Conservation (phyloP, 345 rosid species). For the Durio zibethinus region DNA sequence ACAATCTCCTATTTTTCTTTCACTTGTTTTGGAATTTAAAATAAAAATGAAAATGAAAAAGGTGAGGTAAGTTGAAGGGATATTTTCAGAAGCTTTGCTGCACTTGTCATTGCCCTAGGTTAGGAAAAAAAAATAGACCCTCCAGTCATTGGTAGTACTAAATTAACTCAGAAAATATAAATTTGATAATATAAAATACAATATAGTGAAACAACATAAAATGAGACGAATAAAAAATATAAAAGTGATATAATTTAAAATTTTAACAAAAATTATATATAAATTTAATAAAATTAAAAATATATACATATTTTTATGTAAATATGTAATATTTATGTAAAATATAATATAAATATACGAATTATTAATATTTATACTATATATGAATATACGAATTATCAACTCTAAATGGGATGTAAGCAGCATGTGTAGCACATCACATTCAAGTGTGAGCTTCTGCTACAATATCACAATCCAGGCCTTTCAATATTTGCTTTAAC, state of each 20-base stretch:
- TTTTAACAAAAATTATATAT: too few species aligned
- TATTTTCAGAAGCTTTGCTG: neutral
- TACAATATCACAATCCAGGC: neutral
- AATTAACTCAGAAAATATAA: too few species aligned
- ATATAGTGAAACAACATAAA: too few species aligned
- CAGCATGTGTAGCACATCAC: neutral
- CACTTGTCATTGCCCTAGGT: neutral
- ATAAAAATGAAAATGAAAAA: neutral
- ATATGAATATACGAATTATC: too few species aligned
- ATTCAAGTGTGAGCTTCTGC: neutral
- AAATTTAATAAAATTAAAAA: too few species aligned
- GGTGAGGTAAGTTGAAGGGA: neutral
- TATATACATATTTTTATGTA: too few species aligned
- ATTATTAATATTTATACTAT: too few species aligned
- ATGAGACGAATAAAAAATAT: too few species aligned
- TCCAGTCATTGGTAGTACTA: neutral
- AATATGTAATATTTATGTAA: too few species aligned
- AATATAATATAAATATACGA: too few species aligned
- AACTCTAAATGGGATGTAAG: neutral
- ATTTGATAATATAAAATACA: too few species aligned
- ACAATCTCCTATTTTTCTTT: neutral
- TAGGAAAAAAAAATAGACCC: neutral
- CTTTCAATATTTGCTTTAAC: neutral
- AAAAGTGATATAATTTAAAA: too few species aligned
- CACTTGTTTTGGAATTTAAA: neutral